phyloP scores from a whole-genome alignment of 2,329 filamentous ascomycete species.

The Aschersonia sp. region DNA sequence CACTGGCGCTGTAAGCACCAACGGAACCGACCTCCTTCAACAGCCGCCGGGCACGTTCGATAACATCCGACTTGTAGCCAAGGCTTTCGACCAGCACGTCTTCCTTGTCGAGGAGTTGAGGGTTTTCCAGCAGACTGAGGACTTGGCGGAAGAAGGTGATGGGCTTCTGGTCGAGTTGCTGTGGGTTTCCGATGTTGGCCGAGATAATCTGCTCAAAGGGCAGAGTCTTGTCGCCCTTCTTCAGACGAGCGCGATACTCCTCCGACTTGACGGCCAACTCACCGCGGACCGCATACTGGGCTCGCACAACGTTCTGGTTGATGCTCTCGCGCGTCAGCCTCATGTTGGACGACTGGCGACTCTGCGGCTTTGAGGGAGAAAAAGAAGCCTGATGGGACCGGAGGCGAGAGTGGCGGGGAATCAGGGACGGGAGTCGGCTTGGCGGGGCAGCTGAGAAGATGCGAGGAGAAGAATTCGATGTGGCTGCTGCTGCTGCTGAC shows the following conservation, averaged over 20 bases:
- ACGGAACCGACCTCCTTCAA: conserved; percentile 78
- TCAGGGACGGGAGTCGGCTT: no score
- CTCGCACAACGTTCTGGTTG: conserved; percentile 74
- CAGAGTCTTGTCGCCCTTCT: conserved; percentile 41
- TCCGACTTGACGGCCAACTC: conserved; percentile 91
- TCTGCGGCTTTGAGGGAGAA: conserved; percentile 12
- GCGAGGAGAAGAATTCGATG: no score
- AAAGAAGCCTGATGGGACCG: no score
- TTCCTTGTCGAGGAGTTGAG: conserved; percentile 65
- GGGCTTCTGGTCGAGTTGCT: conserved; percentile 97
- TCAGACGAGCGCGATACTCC: conserved; percentile 65
- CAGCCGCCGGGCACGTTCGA: conserved; percentile 69
- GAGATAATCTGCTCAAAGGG: conserved; percentile 88
- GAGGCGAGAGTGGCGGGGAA: no score
- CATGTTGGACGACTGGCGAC: conserved; percentile 21
- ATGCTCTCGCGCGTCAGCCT: conserved; percentile 70
- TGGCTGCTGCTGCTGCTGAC: no score
- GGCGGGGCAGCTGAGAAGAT: no score
- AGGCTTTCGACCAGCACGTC: conserved; percentile 60
- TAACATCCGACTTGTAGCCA: conserved; percentile 80
- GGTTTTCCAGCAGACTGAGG: conserved; percentile 83
- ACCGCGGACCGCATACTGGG: conserved; percentile 92
- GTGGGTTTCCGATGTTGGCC: conserved; percentile 97
- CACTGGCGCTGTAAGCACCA: conserved; percentile 90
- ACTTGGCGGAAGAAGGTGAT: conserved; percentile 99